A percentile compares a stretch with the other conserved stretches of the same genome.
Evolutionary conservation across 305 asterid genomes (phyloP).

Genomic region (Solanum hybrid): DNA sequence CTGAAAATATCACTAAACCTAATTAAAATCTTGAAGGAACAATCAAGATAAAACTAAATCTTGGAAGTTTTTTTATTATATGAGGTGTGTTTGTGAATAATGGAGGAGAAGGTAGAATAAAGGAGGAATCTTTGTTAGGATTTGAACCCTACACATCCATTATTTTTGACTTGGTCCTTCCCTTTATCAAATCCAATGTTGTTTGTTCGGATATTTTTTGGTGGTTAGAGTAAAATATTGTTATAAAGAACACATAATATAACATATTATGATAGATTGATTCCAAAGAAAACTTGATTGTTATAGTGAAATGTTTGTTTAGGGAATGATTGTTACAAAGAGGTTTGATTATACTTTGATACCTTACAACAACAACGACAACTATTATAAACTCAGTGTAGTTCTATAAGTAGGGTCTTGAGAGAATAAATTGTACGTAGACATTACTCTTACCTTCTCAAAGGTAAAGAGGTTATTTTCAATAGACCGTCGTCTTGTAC

Average conservation of each 20-base stretch:
- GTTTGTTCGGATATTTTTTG: background rate
- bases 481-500: background rate
- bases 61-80: background rate
- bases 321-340: background rate
- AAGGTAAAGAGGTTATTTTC: background rate
- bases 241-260: background rate
- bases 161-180: background rate
- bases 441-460: background rate
- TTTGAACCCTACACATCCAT: background rate
- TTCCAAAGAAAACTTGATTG: background rate
- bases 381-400: background rate
- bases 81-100: background rate
- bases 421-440: background rate
- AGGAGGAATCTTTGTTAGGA: background rate
- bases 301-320: background rate
- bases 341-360: background rate
- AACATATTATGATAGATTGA: background rate
- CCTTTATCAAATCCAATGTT: rapidly evolving
- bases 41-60: background rate
- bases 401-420: background rate
- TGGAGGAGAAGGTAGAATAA: background rate
- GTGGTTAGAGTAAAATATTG: background rate
- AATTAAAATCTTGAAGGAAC: background rate
- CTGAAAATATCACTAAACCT: background rate
- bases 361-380: background rate